Conservation (phyloP, 2,329 filamentous ascomycete genomes). For the Aspergillus puulaauensis region DNA sequence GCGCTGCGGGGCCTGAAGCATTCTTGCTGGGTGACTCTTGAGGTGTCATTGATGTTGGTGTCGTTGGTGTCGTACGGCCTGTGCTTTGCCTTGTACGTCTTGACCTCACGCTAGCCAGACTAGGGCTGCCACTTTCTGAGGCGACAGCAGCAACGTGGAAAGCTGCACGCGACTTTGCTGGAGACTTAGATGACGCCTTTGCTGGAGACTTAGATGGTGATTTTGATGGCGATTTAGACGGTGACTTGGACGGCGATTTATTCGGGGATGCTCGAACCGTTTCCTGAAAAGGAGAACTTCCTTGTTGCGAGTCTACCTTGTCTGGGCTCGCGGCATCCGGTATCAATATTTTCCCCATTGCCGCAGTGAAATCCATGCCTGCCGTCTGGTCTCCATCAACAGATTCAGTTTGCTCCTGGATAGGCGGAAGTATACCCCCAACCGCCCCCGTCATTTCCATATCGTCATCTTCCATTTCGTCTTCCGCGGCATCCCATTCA, state of each 20-base stretch:
- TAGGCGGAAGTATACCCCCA: constrained; percentile 44
- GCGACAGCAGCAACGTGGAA: constrained; percentile 42
- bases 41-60: constrained; percentile 40
- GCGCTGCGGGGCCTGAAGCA: constrained; percentile 38
- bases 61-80: constrained; percentile 43
- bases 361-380: constrained; percentile 68
- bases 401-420: constrained; percentile 39
- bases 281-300: constrained; percentile 49
- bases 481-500: constrained; percentile 27
- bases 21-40: constrained; percentile 42
- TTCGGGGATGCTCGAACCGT: constrained; percentile 31
- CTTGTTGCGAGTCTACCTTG: constrained; percentile 50
- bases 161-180: constrained; percentile 3
- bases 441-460: constrained; percentile 62
- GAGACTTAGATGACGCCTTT: constrained; percentile 27
- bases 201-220: constrained; percentile 27
- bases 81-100: constrained; percentile 49
- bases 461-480: constrained; percentile 35
- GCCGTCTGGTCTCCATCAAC: constrained; percentile 49
- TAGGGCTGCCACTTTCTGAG: constrained; percentile 56
- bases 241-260: constrained; percentile 27
- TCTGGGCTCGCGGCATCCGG: constrained; percentile 40
- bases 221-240: constrained; percentile 27
- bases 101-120: constrained; percentile 52
- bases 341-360: constrained; percentile 62